Evolutionary conservation across 2,329 filamentous ascomycete species (phyloP).

Genomic region (Paecilomyces fulvus): DNA sequence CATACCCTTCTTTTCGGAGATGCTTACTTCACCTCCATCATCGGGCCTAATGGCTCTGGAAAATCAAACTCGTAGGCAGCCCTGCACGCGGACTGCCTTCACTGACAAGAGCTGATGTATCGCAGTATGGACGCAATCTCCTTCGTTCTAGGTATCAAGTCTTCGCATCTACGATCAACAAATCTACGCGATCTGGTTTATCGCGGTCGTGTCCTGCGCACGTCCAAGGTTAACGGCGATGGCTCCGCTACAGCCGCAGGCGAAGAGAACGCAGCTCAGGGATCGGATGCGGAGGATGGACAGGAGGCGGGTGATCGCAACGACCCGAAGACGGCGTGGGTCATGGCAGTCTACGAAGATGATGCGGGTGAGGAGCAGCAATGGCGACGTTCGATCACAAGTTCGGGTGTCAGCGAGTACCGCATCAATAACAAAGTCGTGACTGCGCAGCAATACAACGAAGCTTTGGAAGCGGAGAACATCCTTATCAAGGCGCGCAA

Average conservation of each 20-base stretch:
- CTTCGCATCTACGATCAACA: constrained; percentile 89
- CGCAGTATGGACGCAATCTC: constrained; percentile 96
- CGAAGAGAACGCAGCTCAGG: constrained; percentile 53
- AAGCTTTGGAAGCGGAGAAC: constrained; percentile 83
- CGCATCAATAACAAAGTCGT: constrained; percentile 91
- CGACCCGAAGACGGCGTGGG: constrained; percentile 93
- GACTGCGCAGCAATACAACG: constrained; percentile 85
- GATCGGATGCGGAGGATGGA: constrained; percentile 54
- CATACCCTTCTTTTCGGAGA: constrained; percentile 92
- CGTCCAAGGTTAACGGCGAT: constrained; percentile 85
- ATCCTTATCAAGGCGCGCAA: constrained; percentile 97
- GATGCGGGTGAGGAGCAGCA: constrained; percentile 89
- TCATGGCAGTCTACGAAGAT: constrained; percentile 98
- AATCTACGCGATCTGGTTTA: constrained; percentile 94
- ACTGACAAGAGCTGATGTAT: constrained; percentile 12
- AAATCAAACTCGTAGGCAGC: constrained; percentile 86
- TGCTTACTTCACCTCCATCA: constrained; percentile 98
- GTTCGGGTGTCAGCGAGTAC: constrained; percentile 82
- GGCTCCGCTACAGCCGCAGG: constrained; percentile 57
- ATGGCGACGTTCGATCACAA: constrained; percentile 94
- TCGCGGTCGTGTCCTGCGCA: constrained; percentile 84
- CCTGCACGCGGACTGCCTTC: not conserved
- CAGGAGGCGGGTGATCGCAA: constrained; percentile 49
- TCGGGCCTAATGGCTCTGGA: constrained; percentile 97
- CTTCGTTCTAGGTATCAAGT: constrained; percentile 97